phyloP scores from a whole-genome alignment of 352 stramenopile genomes.

The Pythium vanterpoolii region DNA sequence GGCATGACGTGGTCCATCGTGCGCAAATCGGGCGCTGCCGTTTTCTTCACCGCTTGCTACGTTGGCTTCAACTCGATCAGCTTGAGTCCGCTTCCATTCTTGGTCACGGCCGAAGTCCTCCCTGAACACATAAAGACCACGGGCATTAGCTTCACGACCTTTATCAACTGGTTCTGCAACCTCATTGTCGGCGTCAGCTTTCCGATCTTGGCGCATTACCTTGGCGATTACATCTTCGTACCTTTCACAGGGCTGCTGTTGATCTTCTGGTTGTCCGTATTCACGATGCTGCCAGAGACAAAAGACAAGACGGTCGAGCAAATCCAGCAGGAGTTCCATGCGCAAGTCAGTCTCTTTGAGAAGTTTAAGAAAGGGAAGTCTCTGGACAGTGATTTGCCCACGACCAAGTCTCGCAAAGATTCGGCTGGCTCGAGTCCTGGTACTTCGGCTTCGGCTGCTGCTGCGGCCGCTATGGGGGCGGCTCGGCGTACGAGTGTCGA shows the following conservation, averaged over 20 bases:
- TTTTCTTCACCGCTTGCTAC: constrained; percentile 32
- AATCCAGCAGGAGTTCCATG: constrained; percentile 37
- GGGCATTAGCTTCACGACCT: constrained; percentile 35
- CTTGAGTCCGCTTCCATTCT: constrained; percentile 33
- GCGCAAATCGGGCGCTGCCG: constrained; percentile 22
- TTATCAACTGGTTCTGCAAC: constrained; percentile 41
- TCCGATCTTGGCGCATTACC: constrained; percentile 26
- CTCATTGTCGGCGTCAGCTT: constrained; percentile 33
- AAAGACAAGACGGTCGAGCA: constrained; percentile 36
- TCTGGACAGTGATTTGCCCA: constrained; percentile 18
- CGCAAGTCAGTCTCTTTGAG: constrained; percentile 23
- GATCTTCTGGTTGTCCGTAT: constrained; percentile 35
- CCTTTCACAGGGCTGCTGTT: constrained; percentile 34
- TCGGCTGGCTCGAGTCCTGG: background rate
- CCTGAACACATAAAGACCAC: constrained; percentile 37
- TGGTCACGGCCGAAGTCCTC: constrained; percentile 38
- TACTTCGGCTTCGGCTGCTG: background rate
- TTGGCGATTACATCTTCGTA: constrained; percentile 36
- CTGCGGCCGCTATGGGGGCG: background rate
- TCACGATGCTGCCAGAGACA: constrained; percentile 37
- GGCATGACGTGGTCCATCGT: constrained; percentile 34
- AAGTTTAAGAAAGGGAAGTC: constrained; percentile 34
- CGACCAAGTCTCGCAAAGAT: constrained; percentile 1
- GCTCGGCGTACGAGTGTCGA: constrained; percentile 16
- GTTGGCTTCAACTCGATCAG: constrained; percentile 40